These are phyloP conservation scores for Corynespora cassiicola DNA, from an alignment of 2,329 filamentous ascomycete genomes.

Conservation along the genomic window DNA sequence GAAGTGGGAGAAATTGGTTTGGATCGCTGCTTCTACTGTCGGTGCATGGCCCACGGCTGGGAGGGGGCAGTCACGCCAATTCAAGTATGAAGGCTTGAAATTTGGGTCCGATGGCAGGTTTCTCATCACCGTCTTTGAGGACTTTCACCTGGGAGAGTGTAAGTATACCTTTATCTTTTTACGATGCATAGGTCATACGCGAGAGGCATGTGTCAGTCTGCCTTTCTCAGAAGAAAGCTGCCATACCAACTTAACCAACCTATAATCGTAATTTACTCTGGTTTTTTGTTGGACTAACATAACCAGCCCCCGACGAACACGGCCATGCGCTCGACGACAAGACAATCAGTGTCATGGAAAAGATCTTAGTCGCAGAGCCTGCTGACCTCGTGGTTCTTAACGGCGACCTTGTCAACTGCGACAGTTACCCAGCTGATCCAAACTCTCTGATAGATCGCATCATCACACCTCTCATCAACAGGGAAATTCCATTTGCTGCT, in stretches of 20 bases:
- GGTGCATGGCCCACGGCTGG: conserved; percentile 10
- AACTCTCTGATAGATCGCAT: conserved; percentile 30
- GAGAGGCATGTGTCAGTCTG: no score
- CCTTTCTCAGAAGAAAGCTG: no score
- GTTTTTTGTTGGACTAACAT: neutral
- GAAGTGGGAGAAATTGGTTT: conserved; percentile 2
- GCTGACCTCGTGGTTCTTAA: conserved; percentile 72
- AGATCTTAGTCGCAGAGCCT: conserved; percentile 63
- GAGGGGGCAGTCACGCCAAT: conserved; percentile 3
- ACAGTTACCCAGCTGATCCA: conserved; percentile 43
- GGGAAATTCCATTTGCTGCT: conserved; percentile 67
- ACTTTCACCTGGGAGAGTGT: conserved; percentile 76
- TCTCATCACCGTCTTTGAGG: conserved; percentile 67
- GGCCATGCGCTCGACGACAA: conserved; percentile 60
- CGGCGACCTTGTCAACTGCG: conserved; percentile 74
- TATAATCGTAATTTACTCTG: neutral
- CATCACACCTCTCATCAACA: conserved; percentile 57
- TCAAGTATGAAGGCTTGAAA: conserved; percentile 29
- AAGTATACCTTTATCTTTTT: conserved; percentile 38
- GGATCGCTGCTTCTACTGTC: conserved; percentile 1
- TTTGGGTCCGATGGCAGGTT: conserved; percentile 48
- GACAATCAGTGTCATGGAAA: conserved; percentile 63
- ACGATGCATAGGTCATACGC: conserved; percentile 5
- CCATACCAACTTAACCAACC: no score
- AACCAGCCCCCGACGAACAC: conserved; percentile 3